Base-by-base conservation (phyloP, 768 basidiomycete species). In the Hemileccinum rubropunctum region DNA sequence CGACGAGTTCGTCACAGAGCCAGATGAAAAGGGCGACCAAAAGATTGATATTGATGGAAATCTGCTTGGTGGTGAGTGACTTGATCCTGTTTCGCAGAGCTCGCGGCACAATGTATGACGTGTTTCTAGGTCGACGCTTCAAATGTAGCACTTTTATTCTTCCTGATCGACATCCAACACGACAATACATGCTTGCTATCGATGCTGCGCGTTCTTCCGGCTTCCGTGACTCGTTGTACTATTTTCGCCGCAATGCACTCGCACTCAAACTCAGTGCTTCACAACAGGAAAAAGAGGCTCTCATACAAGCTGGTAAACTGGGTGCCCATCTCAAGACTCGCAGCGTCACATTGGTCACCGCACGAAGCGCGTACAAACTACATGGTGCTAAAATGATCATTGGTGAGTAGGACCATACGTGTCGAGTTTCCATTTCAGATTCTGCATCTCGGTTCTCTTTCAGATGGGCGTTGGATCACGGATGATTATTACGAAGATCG, bases 401-500 rank as follows among this genome's bases (percentile, higher is more conserved):
- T 49, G 86, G 95, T 94, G 47, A 51, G 84, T 73, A 6, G 14
- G 28, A 15, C 18, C 13, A 27, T 20, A 6, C 20, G 6, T 42
- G 21, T 18, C 23, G 23, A 11, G 8, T 14, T 0, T 38, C 9
- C 28, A 44, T 26, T 42, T 39, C 15, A 44, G 27, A 14, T 33
- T 14, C 26, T n/a, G 18, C 18, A n/a, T 39, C 30, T 9, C 37
- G 7, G 10, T 33, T 49, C 11, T 13, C 36, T 53, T 20, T 17
- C 48, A 97, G 95, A 93, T 48, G 97, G 95, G 1, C 76, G 81
- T 62, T 95, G 94, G 88, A 85, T 98, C 1, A 80, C 81, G 7
- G 97, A 98, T 62, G 97, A 98, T 71, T 99, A 99, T 66, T 92
- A 91, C 70, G 97, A 99, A 68, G 88, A 86, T 35, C 88, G 88